Evolutionary conservation across 495 filamentous ascomycete genomes (phyloP), one percentile per base, ranked within the genome.

Genomic region (Talaromyces ruber): DNA sequence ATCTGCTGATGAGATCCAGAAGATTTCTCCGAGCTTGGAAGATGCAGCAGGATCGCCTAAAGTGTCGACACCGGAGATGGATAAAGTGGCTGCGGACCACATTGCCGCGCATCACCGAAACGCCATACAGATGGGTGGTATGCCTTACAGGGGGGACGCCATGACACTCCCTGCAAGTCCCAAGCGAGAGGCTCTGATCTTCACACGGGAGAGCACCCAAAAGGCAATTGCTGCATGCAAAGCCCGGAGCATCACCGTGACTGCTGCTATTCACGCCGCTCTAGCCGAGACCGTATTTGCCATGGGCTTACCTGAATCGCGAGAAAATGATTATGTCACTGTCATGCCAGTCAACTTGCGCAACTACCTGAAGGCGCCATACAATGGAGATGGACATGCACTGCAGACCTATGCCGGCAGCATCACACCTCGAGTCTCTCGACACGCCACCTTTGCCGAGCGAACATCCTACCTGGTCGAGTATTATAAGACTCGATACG

Each of bases 301-400:
- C 6, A 45, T 67, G 24, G n/a, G 57, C 14, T 43, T 53, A 6
- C 30, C 59, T 29, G 56, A 67, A 22, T 47, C 43, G 18, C 43
- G 43, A 47, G 43, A 47, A 21, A 18, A 47, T 3, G 43, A 47
- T 21, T 65, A 65, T 50, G 57, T 59, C 9, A 64, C 61, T 11
- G 47, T 68, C 45, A 64, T 62, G 61, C n/a, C 62, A 29, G 61
- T 62, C 28, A 64, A 68, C 58, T 57, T 68, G 64, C 60, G 66
- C 3, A 22, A 26, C n/a, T 58, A 64, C 54, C 18, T 68, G 2
- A 7, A 21, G 12, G 18, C 57, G 6, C 61, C 66, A 6, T 66
- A 68, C 47, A 59, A 62, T 53, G 24, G 37, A 12, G 55, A 54
- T 18, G 64, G 32, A 26, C 64, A 64, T 28, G 64, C 64, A 8